Conservation (phyloP, 2,329 filamentous ascomycete genomes). For the Pseudocercospora fuligena region DNA sequence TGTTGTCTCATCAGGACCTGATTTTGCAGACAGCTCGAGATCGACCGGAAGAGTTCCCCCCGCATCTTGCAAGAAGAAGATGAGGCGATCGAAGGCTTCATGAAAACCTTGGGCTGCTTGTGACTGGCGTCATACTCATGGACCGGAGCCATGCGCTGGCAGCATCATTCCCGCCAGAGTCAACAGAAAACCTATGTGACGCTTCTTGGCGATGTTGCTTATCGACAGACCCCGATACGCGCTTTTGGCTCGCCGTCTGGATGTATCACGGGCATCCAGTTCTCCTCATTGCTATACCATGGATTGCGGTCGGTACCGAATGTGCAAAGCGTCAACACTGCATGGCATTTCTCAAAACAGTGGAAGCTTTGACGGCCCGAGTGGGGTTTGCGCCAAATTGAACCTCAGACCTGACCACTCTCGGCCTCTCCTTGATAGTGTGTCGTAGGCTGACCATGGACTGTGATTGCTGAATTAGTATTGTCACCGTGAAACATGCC, state of each 20-base stretch:
- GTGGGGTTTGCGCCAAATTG: neutral
- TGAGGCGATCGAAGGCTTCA: no score
- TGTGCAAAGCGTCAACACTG: neutral
- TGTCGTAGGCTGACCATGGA: neutral
- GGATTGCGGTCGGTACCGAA: conserved; percentile 1
- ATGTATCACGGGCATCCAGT: neutral
- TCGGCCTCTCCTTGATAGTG: conserved; percentile 4
- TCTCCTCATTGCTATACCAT: neutral
- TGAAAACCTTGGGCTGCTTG: neutral
- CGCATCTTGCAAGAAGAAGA: neutral
- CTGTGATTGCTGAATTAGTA: neutral
- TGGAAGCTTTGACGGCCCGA: conserved; percentile 4
- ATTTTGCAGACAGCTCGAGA: neutral
- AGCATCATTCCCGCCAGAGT: neutral
- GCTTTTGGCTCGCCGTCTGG: neutral
- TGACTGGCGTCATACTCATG: neutral
- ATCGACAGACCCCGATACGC: neutral
- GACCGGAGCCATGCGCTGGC: neutral
- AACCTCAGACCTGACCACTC: conserved; percentile 4
- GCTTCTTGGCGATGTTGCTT: neutral
- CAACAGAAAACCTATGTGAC: neutral
- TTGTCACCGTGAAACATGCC: conserved; percentile 1
- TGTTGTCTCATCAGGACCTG: neutral
- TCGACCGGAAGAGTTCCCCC: neutral
- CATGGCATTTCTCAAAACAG: neutral